Base-by-base conservation (phyloP, 164 flowering plant species). In the Brasenia schreberi region DNA sequence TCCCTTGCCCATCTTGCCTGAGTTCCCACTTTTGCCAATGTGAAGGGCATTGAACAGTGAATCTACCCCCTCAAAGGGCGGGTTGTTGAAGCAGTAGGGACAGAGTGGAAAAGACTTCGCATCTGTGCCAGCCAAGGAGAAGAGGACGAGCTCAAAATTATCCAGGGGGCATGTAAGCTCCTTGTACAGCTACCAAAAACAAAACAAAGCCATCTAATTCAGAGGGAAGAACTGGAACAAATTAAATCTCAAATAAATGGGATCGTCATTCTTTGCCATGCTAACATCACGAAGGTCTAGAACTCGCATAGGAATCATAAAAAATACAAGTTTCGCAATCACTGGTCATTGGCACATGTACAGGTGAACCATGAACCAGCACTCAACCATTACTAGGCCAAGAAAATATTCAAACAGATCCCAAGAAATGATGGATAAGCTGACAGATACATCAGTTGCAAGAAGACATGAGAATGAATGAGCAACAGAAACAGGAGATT, bases 161-260 rank as follows among this genome's bases (percentile, higher is more conserved):
- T 93, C 98, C 62, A 93, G 65, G 44, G 98, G 98, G 77, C 98
- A 93, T n/a, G 81, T 82, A 12, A 93, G 89, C 78, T 93, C 98
- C 83, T 90, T 93, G 82, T 90, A 93, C 18, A 93, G 85, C 98
- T 93, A 84, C 68, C 67, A 60, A 56, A 64, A 71, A 71, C 62
- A 69, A 63, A 45, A 7, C 12, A 45, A 45, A 45, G 6, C 12
- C 53, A 45, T 45, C 53, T 7, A 12, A 12, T 1, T 45, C 11
- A 45, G 53, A 45, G 5, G 27, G 2, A 59, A 12, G 44, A 16
- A 43, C 43, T 19, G 43, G 62, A 45, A 45, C 53, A 0, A 12
- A 45, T 1, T 12, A 45, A 45, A 45, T 7, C 53, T 45, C 12
- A 45, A 45, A 45, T 45, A 12, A 45, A 45, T 12, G 7, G 27